A percentile compares a stretch with the other conserved stretches of the same genome.
Evolutionary conservation across 495 filamentous ascomycete species (phyloP).

Genomic region (Cercophora sp.): DNA sequence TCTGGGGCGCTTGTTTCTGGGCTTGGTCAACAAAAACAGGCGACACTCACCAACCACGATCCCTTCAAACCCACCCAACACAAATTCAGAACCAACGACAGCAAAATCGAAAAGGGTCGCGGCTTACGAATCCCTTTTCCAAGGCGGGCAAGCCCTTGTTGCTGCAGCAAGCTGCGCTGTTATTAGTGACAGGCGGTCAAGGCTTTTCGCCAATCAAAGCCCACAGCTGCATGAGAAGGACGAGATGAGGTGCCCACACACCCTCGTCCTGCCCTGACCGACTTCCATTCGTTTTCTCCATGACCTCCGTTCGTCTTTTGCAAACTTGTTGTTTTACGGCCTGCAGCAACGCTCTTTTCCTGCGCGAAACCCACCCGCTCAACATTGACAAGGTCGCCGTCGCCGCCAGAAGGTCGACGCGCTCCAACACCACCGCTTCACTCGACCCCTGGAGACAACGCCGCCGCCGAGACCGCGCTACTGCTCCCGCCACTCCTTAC

Average conservation of each 20-base stretch:
- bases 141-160: slow-evolving; percentile 1
- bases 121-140: too few species aligned
- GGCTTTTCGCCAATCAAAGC: slow-evolving; percentile 26
- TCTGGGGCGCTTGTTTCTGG: too few species aligned
- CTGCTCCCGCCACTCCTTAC: slow-evolving; percentile 21
- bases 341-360: slow-evolving; percentile 34
- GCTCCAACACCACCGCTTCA: slow-evolving; percentile 9
- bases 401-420: slow-evolving; percentile 33
- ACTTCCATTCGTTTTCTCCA: slow-evolving; percentile 21
- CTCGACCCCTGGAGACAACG: slow-evolving; percentile 8
- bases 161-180: slow-evolving; percentile 5
- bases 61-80: too few species aligned
- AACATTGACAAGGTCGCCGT: slow-evolving; percentile 30
- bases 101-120: too few species aligned
- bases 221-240: slow-evolving; percentile 23
- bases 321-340: slow-evolving; percentile 32
- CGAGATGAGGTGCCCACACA: slow-evolving; percentile 37
- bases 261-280: slow-evolving; percentile 20
- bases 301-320: slow-evolving; percentile 32
- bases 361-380: slow-evolving; percentile 29
- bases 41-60: too few species aligned
- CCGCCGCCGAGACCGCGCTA: slow-evolving; percentile 21
- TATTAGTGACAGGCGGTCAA: slow-evolving; percentile 18
- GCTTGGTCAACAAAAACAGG: too few species aligned
- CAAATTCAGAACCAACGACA: too few species aligned